Evolutionary conservation across 257 asterid genomes (phyloP), one percentile per base, ranked within the genome.

Genomic region (Capsicum baccatum): DNA sequence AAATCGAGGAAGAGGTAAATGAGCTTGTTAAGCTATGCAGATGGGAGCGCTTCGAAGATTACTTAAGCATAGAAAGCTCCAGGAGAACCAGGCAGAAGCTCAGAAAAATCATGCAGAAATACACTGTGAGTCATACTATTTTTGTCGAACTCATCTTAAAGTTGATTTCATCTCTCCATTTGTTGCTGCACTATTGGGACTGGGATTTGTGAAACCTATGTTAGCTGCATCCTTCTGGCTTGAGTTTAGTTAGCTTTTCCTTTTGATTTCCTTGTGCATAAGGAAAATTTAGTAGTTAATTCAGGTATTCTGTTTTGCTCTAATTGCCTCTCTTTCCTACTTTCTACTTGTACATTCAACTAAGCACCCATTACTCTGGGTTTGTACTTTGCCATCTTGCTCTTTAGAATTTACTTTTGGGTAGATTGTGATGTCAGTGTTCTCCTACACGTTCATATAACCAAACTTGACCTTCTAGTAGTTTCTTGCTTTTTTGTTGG

Each of bases 21-120:
- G 97, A 91, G 78, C 91, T 90, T 85, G 87, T 90, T 87, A 93
- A 93, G 87, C 85, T 94, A 88, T 90, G 97, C 79, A 91, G 93
- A 33, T 95, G 98, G 99, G 97, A 92, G 84, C 93, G 89, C 69
- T 58, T 83, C 17, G 97, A 93, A 80, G 92, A 81, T 88, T 78
- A 87, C 87, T 64, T 87, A 66, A 90, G 91, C 84, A 80, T 92
- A 85, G 99, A 92, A 83, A 91, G 84, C 87, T 92, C 93, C 74
- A 94, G 89, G 88, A 91, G 87, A 87, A 89, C 91, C 80, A 90
- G 98, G 89, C 92, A 90, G 88, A 94, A 97, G 90, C 86, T 95
- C 79, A 92, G 88, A 83, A 95, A 92, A 91, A 92, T 94, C 55
- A 90, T 97, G 37, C 92, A 94, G 63, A 92, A 93, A 87, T 97